phyloP scores from a whole-genome alignment of 192 early-diverging fungal species.

The Chytriomyces sp. region DNA sequence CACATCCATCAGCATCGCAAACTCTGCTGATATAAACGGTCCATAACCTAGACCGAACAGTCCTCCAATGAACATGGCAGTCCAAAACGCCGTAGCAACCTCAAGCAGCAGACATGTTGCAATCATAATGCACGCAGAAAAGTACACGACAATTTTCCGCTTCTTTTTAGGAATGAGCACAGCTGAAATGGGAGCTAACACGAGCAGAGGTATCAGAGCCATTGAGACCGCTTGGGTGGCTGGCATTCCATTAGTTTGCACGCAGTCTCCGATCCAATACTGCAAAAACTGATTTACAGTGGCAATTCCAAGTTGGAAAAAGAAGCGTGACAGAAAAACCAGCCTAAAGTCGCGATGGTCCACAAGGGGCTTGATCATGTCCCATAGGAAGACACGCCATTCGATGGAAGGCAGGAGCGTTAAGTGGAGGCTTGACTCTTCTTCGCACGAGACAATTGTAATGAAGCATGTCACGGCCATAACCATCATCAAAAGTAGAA shows the following conservation, averaged over 20 bases:
- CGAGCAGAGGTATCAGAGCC: slow-evolving; percentile 45
- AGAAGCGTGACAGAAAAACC: slow-evolving; percentile 46
- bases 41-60: slow-evolving; percentile 43
- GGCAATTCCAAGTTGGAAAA: slow-evolving; percentile 53
- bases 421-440: slow-evolving; percentile 18
- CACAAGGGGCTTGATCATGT: slow-evolving; percentile 40
- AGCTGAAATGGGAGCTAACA: slow-evolving; percentile 42
- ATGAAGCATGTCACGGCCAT: slow-evolving; percentile 11
- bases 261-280: slow-evolving; percentile 54
- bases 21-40: slow-evolving; percentile 32
- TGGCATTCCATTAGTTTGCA: slow-evolving; percentile 20
- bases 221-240: slow-evolving; percentile 44
- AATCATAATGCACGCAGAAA: slow-evolving; percentile 26
- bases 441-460: slow-evolving; percentile 1
- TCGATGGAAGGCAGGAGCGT: slow-evolving; percentile 20
- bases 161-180: slow-evolving; percentile 25
- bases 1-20: slow-evolving; percentile 45
- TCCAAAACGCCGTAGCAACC: slow-evolving; percentile 14
- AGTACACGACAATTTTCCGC: slow-evolving; percentile 30
- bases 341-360: slow-evolving; percentile 42
- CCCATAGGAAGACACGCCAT: slow-evolving; percentile 33
- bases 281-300: slow-evolving; percentile 55
- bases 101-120: slow-evolving; percentile 32
- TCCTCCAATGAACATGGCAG: slow-evolving; percentile 16
- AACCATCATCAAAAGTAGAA: slow-evolving; percentile 29